Evolutionary conservation across 768 basidiomycete genomes (phyloP), one percentile per base, ranked within the genome.

Genomic region (Pleurotus platypus): DNA sequence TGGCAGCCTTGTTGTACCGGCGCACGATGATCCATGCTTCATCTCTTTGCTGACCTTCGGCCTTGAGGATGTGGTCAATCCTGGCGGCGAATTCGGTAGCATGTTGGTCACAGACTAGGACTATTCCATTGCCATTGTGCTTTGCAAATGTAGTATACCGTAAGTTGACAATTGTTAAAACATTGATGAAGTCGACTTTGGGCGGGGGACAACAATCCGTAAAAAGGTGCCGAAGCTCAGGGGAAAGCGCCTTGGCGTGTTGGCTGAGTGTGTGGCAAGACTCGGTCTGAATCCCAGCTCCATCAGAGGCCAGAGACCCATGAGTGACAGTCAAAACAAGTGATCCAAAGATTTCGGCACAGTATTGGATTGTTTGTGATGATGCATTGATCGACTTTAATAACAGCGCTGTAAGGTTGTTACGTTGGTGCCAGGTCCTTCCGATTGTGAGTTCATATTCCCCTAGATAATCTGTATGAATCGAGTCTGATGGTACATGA

Each of bases 41-140:
- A 11, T 43, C 18, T 5, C 5, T 15, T 43, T 15, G 42, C 42
- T 43, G 42, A 15, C 42, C 42, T 15, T 43, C 42, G 42, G 18
- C 12, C 57, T 38, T 57, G 11, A 63, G 22, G 20, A 64, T 63
- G 24, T 50, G 20, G 37, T 57, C 49, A 27, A 62, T 58, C 27
- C 22, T 42, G 18, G 37, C 58, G 4, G 58, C 55, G 18, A 48
- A n/a, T 13, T 40, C 49, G 48, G 1, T 53, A 24, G 18, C 49
- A 26, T 60, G 45, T n/a, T 43, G 30, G 38, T 45, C 27, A 16
- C 54, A 13, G 47, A 58, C 54, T 12, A 51, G 27, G 11, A 65
- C 59, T 12, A 50, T 9, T 40, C 63, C 64, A 49, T 65, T 65
- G 8, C 63, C 64, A n/a, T 61, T 42, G 38, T 65, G 63, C 11